Evolutionary conservation across 208 protist genomes (phyloP), one percentile per base, ranked within the genome.

Genomic region (Leishmania tarentolae): DNA sequence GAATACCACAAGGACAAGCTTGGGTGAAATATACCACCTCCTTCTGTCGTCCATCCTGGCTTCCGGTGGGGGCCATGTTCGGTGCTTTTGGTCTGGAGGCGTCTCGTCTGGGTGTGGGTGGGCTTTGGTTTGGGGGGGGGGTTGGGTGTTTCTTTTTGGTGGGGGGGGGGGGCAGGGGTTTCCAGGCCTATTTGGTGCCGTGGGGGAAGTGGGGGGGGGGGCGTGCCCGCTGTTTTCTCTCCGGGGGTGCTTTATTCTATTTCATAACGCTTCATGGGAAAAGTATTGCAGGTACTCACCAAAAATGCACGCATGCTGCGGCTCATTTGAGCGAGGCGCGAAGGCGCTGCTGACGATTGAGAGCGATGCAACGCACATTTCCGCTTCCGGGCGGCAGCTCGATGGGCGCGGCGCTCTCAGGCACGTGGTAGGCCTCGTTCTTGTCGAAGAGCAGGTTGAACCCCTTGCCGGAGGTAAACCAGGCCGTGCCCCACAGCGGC

Each of bases 381-480:
- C 47, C 79, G 42, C 47, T 53, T 6, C 81, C 81, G 4, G 88
- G 88, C 52, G 91, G 91, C 42, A 94, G 81, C 74, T 94, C 91
- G 50, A 94, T 91, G 15, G 89, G 89, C 15, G 72, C 73, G 28
- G 66, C 66, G 37, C 74, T 79, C 74, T 91, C 87, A 28, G 63
- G 73, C 40, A 85, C 76, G 42, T 9, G 17, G 73, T 92, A 94
- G 5, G 79, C 76, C 82, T 92, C 88, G 61, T 90, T 75, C 53
- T 88, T 70, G 87, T 94, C 91, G 52, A 94, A 86, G 19, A 91
- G 82, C 57, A 94, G 73, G 24, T 83, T 91, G 78, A 94, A 94
- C n/a, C 91, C 88, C 11, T 82, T 85, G 37, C 91, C 88, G 40
- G 76, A 87, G 7, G 78, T 76, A 52, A 91, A 88, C 85, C 86